Evolutionary conservation across 1,284 basidiomycete genomes (phyloP).

Genomic region (Golubevia sp.): DNA sequence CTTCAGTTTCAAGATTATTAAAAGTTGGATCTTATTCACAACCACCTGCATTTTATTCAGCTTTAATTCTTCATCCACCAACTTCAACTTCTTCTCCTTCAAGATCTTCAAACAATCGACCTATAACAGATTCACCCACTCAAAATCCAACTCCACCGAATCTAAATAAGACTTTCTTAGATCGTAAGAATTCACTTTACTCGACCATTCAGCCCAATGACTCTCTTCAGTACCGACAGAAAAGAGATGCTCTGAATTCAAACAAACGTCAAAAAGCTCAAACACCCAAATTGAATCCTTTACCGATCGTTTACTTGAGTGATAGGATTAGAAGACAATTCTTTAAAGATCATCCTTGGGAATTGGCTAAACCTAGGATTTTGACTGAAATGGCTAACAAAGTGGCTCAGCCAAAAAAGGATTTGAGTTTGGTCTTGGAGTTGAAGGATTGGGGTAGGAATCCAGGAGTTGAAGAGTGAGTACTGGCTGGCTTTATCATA

Average conservation of each 20-base stretch:
- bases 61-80: no score
- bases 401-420: slow-evolving; percentile 12
- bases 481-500: background rate
- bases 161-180: no score
- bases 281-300: slow-evolving; percentile 36
- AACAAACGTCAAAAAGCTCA: slow-evolving; percentile 38
- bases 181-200: no score
- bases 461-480: slow-evolving; percentile 51
- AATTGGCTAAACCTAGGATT: slow-evolving; percentile 38
- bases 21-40: no score
- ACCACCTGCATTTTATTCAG: no score
- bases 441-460: slow-evolving; percentile 33
- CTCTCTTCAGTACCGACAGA: no score
- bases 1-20: no score
- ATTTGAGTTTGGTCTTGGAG: slow-evolving; percentile 6
- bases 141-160: no score
- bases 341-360: slow-evolving; percentile 59
- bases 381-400: slow-evolving; percentile 50
- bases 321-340: slow-evolving; percentile 52
- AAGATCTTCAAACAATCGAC: no score
- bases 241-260: slow-evolving; percentile 32
- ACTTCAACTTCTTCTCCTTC: no score
- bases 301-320: slow-evolving; percentile 52
- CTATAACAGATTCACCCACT: no score
- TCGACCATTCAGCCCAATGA: background rate